Base-by-base conservation (phyloP, 176 grass and related monocot genomes). In the Pontederia paniculata region DNA sequence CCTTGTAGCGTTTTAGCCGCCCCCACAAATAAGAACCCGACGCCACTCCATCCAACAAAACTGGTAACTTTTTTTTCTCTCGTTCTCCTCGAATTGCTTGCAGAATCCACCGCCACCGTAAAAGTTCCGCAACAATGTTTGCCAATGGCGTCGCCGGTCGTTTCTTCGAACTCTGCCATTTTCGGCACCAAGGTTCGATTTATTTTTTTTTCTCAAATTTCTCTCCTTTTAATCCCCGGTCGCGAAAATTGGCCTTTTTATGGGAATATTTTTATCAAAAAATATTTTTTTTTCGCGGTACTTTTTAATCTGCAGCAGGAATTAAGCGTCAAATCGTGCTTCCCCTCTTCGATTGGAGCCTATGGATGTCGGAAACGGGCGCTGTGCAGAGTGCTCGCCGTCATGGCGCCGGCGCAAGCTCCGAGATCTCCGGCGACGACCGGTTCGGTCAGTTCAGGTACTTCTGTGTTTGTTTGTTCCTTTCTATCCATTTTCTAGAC, bases 341-440 rank as follows among this genome's bases (percentile, higher is more conserved):
- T 70, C 52, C 67, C 58, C 23, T 49, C 55, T 52, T 84, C 66
- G 52, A 73, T 76, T 50, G 61, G 67, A 10, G 72, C 72, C 23
- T 62, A 69, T 14, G 10, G 58, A 54, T 62, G 80, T 23, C 59
- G 54, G 11, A 63, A 70, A 55, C 49, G 54, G 12, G 47, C 63
- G 19, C 52, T 65, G 2, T 67, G 69, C 9, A 71, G 65, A 12
- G 71, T 79, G 9, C 82, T 84, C 44, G 80, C 86, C 45, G 80
- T 90, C 18, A 74, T 76, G 23, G 70, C 86, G 13, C 86, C 91
- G 2, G 45, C 77, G 0, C 85, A 52, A 12, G 68, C 78, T 0
- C 83, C 78, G 8, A 73, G 91, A 18, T 45, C 77, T 50, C 86
- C 86, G 10, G 69, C 80, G 15, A 55, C 86, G 57, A 97, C 83